These are phyloP conservation scores for Pichia insulana DNA, from an alignment of 805 yeast species.

Conservation along the genomic window DNA sequence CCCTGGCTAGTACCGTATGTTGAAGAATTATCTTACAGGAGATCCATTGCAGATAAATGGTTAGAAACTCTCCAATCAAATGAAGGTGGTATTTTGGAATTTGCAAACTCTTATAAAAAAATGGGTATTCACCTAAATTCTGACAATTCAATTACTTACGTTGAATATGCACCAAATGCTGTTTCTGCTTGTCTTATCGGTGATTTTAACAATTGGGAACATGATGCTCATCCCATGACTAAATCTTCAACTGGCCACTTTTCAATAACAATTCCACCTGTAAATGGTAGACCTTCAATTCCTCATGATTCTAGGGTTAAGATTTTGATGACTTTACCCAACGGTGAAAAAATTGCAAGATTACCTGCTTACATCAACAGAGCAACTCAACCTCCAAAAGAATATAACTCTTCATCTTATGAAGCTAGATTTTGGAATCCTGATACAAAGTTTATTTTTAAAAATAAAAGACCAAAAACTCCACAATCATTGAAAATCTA, in stretches of 20 bases:
- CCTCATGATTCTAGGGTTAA: constrained; percentile 77
- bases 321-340: constrained; percentile 52
- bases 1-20: constrained; percentile 82
- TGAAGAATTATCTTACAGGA: constrained; percentile 59
- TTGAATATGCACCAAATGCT: constrained; percentile 92
- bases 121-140: constrained; percentile 69
- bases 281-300: constrained; percentile 50
- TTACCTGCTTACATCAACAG: constrained; percentile 85
- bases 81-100: constrained; percentile 59
- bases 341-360: constrained; percentile 67
- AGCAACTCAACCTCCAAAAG: constrained; percentile 67
- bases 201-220: constrained; percentile 83
- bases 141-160: constrained; percentile 49
- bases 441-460: constrained; percentile 41
- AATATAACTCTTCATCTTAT: constrained; percentile 40
- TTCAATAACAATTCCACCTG: constrained; percentile 49
- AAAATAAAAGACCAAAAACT: constrained; percentile 54
- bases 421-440: constrained; percentile 97
- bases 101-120: constrained; percentile 66
- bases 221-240: constrained; percentile 42
- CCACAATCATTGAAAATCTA: constrained; percentile 61
- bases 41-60: constrained; percentile 61
- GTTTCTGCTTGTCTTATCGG: constrained; percentile 70
- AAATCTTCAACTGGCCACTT: constrained; percentile 69
- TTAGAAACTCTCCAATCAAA: constrained; percentile 39